Evolutionary conservation across 2,329 filamentous ascomycete species (phyloP).

Genomic region (Aspergillus versicolor): DNA sequence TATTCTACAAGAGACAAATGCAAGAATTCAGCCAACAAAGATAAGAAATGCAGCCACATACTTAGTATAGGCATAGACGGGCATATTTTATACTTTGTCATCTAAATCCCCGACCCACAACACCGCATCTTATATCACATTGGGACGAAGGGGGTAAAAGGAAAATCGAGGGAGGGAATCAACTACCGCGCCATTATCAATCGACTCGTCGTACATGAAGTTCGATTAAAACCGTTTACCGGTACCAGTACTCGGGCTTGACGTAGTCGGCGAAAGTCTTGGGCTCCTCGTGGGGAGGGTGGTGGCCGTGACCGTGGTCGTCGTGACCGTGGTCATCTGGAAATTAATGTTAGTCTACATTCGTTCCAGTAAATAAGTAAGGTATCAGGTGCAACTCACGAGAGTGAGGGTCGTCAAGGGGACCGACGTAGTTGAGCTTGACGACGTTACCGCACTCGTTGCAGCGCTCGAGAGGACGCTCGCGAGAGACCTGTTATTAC

Average conservation of each 20-base stretch:
- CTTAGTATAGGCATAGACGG: conserved; percentile 1
- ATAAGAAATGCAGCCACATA: conserved; percentile 12
- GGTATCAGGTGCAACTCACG: conserved; percentile 34
- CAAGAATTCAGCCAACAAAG: conserved; percentile 16
- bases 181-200: conserved; percentile 16
- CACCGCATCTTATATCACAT: background rate
- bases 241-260: conserved; percentile 89
- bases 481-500: conserved; percentile 67
- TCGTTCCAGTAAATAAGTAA: background rate
- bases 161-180: conserved; percentile 4
- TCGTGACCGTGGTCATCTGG: conserved; percentile 20
- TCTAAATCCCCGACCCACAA: conserved; percentile 2
- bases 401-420: conserved; percentile 69
- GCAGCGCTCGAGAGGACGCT: conserved; percentile 92
- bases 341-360: conserved; percentile 2
- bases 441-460: conserved; percentile 93
- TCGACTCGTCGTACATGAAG: conserved; percentile 15
- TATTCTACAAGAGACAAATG: conserved; percentile 25
- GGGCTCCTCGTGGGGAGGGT: conserved; percentile 69
- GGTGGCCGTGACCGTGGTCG: conserved; percentile 40
- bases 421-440: conserved; percentile 96
- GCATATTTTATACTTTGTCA: conserved; percentile 10
- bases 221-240: conserved; percentile 33
- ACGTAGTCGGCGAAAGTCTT: conserved; percentile 97
- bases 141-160: background rate